Conservation (phyloP, 192 early-diverging fungal species). For the Coemansia sp. region DNA sequence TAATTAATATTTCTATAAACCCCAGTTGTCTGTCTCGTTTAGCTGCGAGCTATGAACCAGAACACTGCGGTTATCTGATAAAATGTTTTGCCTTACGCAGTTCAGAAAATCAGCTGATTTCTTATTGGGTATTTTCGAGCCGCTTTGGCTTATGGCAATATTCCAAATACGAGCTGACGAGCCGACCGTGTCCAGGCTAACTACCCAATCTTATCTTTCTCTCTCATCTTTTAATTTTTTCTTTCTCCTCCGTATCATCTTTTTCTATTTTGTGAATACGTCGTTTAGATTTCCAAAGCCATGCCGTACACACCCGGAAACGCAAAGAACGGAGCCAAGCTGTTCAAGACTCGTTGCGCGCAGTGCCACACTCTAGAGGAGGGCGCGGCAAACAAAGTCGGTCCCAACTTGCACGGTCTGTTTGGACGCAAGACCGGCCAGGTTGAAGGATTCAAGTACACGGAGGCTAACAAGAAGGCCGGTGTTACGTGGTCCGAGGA, state of each 20-base stretch:
- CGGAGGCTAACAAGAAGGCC: conserved; percentile 86
- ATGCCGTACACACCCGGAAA: conserved; percentile 35
- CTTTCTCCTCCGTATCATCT: neutral
- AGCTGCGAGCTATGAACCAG: too few relatives aligned
- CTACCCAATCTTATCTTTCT: conserved; percentile 8
- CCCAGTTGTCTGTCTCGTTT: too few relatives aligned
- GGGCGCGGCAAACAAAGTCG: conserved; percentile 82
- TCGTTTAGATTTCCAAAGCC: neutral
- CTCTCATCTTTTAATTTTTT: conserved; percentile 4
- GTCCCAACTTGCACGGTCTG: conserved; percentile 93
- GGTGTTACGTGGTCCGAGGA: conserved; percentile 85
- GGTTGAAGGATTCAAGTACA: conserved; percentile 87
- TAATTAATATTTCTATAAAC: too few relatives aligned
- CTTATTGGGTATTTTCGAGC: neutral
- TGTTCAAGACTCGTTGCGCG: conserved; percentile 98
- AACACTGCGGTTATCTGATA: too few relatives aligned
- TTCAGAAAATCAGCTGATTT: neutral
- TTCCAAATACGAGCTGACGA: neutral
- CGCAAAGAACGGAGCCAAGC: conserved; percentile 56
- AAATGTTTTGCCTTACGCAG: too few relatives aligned
- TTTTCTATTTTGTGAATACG: neutral
- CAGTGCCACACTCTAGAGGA: conserved; percentile 95
- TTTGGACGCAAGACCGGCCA: conserved; percentile 88
- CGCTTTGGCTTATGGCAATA: neutral
- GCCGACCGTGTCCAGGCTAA: neutral